Conservation (phyloP, 805 yeast genomes). For the Candida corydali region DNA sequence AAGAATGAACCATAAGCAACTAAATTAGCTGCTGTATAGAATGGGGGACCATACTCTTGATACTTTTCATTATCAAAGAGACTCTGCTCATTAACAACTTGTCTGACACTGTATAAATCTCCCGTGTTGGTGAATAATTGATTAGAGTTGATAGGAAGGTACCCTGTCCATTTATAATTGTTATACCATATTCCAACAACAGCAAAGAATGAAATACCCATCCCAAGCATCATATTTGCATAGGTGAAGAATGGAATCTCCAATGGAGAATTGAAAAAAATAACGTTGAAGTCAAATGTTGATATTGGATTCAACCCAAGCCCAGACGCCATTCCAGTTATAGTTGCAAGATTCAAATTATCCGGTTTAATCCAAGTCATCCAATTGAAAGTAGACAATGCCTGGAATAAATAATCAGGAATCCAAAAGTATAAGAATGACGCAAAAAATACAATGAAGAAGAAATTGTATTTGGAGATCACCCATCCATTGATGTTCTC, state of each 20-base stretch:
- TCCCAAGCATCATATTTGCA: conserved; percentile 15
- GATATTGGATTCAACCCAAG: conserved; percentile 53
- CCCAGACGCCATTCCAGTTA: conserved; percentile 47
- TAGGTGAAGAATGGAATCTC: conserved; percentile 38
- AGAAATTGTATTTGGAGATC: conserved; percentile 20
- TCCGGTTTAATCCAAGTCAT: conserved; percentile 54
- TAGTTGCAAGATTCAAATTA: conserved; percentile 42
- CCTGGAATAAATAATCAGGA: conserved; percentile 41
- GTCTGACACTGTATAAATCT: conserved; percentile 35
- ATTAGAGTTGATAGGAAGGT: conserved; percentile 39
- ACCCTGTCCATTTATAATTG: conserved; percentile 22
- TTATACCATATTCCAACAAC: conserved; percentile 18
- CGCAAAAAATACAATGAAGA: conserved; percentile 13
- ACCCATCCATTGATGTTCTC: conserved; percentile 28
- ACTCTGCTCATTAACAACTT: conserved; percentile 37
- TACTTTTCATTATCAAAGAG: conserved; percentile 21
- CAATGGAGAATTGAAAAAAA: conserved; percentile 23
- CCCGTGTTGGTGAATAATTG: conserved; percentile 47
- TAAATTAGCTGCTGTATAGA: conserved; percentile 24
- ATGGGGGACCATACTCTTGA: conserved; percentile 25
- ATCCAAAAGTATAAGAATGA: conserved; percentile 44
- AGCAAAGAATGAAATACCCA: conserved; percentile 13
- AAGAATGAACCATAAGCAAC: conserved; percentile 24
- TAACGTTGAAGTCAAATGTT: conserved; percentile 50
- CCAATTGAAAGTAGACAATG: conserved; percentile 49